phyloP scores from a whole-genome alignment of 768 basidiomycete species.

The Cystobasidiopsis lactophilus region DNA sequence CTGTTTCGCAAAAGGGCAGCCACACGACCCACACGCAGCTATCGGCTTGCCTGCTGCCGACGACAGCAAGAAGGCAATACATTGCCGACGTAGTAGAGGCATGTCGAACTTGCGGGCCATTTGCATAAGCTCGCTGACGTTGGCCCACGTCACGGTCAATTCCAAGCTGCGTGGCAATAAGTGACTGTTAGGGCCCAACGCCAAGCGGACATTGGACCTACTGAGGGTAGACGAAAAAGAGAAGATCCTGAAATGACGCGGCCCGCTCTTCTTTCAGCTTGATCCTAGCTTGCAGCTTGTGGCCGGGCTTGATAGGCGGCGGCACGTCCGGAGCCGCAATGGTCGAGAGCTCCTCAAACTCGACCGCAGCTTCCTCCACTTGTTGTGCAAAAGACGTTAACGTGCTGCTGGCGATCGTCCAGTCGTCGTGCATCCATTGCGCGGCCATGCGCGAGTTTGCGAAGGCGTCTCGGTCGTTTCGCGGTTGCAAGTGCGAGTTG shows the following conservation, averaged over 20 bases:
- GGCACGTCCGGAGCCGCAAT: neutral
- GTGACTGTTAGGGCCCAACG: neutral
- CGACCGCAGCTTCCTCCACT: neutral
- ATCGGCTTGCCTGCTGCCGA: constrained; percentile 83
- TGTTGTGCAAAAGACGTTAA: neutral
- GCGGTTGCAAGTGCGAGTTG: no score
- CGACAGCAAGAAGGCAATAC: constrained; percentile 65
- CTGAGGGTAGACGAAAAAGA: constrained; percentile 86
- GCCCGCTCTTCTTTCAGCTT: constrained; percentile 79
- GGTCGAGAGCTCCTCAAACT: neutral
- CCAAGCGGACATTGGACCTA: constrained; percentile 27
- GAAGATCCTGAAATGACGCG: constrained; percentile 71
- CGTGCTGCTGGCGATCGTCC: neutral
- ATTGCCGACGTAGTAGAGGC: constrained; percentile 29
- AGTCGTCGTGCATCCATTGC: neutral
- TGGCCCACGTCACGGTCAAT: constrained; percentile 86
- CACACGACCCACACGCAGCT: constrained; percentile 36
- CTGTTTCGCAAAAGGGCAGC: no score
- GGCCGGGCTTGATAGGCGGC: no score
- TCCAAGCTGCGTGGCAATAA: constrained; percentile 36
- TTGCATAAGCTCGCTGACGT: constrained; percentile 50
- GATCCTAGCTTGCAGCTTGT: constrained; percentile 45
- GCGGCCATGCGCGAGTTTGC: no score
- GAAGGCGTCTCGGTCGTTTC: no score
- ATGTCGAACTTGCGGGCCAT: constrained; percentile 11